Conservation (phyloP, 2,329 filamentous ascomycete genomes). For the Orbilia quercus region DNA sequence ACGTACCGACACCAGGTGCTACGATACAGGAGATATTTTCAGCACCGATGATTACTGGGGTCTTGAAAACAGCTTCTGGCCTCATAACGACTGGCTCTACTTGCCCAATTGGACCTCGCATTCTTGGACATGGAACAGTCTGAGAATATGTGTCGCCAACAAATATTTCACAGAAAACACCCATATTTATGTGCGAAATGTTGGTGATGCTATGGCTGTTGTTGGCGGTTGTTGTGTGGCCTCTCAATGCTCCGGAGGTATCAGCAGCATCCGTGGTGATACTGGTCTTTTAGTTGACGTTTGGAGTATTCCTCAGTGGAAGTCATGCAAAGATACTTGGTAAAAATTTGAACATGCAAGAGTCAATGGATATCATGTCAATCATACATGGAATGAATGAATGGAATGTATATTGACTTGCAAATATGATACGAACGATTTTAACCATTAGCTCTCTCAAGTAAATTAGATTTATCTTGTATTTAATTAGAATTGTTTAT, state of each 20-base stretch:
- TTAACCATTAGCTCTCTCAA: no score
- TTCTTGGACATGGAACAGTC: conserved; percentile 2
- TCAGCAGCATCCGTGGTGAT: conserved; percentile 21
- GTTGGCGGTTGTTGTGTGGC: conserved; percentile 16
- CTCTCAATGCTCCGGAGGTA: conserved; percentile 16
- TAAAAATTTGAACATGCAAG: no score
- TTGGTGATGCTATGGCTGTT: conserved; percentile 27
- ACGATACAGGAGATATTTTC: conserved; percentile 6
- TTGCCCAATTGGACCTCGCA: background rate
- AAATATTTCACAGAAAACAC: conserved; percentile 26
- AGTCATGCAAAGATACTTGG: conserved; percentile 11
- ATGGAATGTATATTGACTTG: no score
- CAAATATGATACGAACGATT: no score
- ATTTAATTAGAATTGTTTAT: no score
- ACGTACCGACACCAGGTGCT: conserved; percentile 18
- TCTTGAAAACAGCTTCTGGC: conserved; percentile 22
- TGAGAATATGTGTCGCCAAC: conserved; percentile 18
- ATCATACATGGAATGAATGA: no score
- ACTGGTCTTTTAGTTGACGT: conserved; percentile 18
- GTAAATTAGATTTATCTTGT: no score
- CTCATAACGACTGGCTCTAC: conserved; percentile 19
- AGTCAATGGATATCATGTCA: no score
- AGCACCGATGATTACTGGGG: conserved; percentile 20
- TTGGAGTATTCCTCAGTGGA: conserved; percentile 19
- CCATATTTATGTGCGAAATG: conserved; percentile 18